phyloP scores from a whole-genome alignment of 1,284 basidiomycete species.

The Neotropicomus parvogracilis region DNA sequence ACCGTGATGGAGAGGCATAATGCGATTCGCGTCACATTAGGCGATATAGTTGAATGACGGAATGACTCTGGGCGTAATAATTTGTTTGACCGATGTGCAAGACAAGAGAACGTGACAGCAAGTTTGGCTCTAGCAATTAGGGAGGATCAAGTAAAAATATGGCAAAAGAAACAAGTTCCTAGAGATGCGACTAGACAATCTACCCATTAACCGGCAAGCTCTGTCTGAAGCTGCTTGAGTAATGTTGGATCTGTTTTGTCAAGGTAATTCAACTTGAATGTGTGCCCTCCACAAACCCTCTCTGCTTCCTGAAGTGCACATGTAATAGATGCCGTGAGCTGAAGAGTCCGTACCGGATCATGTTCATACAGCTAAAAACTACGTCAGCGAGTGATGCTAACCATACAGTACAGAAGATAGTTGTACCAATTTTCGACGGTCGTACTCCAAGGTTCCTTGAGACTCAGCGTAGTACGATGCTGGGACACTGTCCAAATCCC shows the following conservation, averaged over 20 bases:
- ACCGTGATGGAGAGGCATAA: constrained; percentile 31
- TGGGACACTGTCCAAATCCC: constrained; percentile 62
- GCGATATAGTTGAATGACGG: constrained; percentile 10
- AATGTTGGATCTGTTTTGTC: constrained; percentile 64
- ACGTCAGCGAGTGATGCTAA: constrained; percentile 8
- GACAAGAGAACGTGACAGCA: constrained; percentile 3
- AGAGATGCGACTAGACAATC: neutral
- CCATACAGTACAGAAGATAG: neutral
- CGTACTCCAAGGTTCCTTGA: constrained; percentile 65
- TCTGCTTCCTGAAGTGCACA: constrained; percentile 60
- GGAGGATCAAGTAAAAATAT: neutral
- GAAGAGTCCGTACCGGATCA: constrained; percentile 64
- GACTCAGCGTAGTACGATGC: constrained; percentile 52
- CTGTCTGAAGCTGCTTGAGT: constrained; percentile 64
- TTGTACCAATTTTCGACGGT: constrained; percentile 63
- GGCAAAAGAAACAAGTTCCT: neutral
- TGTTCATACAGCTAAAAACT: constrained; percentile 54
- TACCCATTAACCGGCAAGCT: constrained; percentile 32
- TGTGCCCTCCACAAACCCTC: constrained; percentile 44
- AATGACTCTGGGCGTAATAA: constrained; percentile 1
- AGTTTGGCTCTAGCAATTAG: constrained; percentile 1
- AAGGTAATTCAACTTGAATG: constrained; percentile 59
- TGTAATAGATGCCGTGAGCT: constrained; percentile 57
- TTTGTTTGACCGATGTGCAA: constrained; percentile 1
- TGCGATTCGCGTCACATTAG: constrained; percentile 25